A percentile compares a stretch with the other conserved stretches of the same genome.
Evolutionary conservation across 2,329 filamentous ascomycete genomes (phyloP).

Genomic region (Xylariaceae sp.): DNA sequence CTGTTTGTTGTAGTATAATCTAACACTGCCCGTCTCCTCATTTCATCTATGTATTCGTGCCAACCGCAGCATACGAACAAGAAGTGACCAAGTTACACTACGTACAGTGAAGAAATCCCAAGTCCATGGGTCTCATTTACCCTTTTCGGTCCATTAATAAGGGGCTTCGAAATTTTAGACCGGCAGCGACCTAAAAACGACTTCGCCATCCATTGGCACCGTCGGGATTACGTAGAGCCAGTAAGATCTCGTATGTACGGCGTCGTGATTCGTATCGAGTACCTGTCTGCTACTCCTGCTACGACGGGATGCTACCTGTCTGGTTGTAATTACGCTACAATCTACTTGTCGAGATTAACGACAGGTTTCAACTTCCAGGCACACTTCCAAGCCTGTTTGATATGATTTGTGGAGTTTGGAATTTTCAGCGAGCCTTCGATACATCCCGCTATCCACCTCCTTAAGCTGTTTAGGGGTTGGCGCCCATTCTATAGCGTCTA

Average conservation of each 20-base stretch:
- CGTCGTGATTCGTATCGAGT: neutral
- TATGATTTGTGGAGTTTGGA: neutral
- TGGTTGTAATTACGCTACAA: neutral
- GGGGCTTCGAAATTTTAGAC: neutral
- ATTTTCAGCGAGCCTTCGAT: neutral
- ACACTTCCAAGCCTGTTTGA: neutral
- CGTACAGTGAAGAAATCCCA: neutral
- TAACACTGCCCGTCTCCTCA: too few species aligned
- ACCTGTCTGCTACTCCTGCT: neutral
- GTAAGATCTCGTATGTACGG: neutral
- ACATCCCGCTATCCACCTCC: neutral
- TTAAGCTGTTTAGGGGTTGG: neutral
- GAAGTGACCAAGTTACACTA: neutral
- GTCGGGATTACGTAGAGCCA: neutral
- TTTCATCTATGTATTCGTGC: too few species aligned
- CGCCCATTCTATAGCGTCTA: too few species aligned
- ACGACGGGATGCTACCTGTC: neutral
- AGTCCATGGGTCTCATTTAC: neutral
- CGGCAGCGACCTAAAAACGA: neutral
- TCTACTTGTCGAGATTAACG: neutral
- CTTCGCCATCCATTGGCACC: neutral
- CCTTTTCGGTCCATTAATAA: neutral
- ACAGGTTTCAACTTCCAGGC: neutral
- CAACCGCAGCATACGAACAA: too few species aligned
- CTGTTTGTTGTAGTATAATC: too few species aligned